Base-by-base conservation (phyloP, 1,139 yeast genomes). In the Wickerhamiella infanticola region DNA sequence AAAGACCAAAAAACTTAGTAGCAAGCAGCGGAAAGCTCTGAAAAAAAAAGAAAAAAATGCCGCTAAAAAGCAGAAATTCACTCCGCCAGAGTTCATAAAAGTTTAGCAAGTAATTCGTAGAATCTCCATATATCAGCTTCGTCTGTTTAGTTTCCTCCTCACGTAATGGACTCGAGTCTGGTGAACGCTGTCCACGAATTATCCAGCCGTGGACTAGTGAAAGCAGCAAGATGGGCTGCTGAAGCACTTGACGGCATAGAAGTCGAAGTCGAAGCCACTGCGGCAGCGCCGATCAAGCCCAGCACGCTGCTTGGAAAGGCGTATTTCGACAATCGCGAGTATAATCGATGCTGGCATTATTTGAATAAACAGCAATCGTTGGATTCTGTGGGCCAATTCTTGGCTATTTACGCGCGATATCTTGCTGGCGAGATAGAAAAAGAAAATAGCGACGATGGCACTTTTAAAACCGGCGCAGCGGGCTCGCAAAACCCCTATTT, bases 301-400 rank as follows among this genome's bases (percentile, higher is more conserved):
- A 24, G 58, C 56, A 48, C 65, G 11, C 55, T 75, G 9, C 65
- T 85, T 29, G 96, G 94, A 0, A 76, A 77, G 48, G 62, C 84
- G 0, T 80, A 82, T 56, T 85, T 90, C 65, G 81, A 77, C 56
- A 77, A 88, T 57, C 80, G 82, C 55, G 98, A 90, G 60, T 88
- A 80, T 58, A 93, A 81, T 49, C 65, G 98, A 35, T 83, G 93
- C 49, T 77, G 83, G 1, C 67, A 70, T 53, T 70, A 70, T 23
- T 64, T 88, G 49, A 13, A 13, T 6, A 9, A 5, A 23, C 11
- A 68, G 47, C 69, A 69, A 31, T 74, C 79, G 4, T 5, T 35
- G 4, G 53, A 53, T 38, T 5, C 48, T 42, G 62, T 58, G 29
- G 71, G 78, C 49, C 47, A 44, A 42, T 90, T 88, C 57, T 61